A percentile compares a stretch with the other conserved stretches of the same genome.
Conservation (phyloP, 192 early-diverging fungal genomes). For the Rhizoclosmatium globosum region DNA sequence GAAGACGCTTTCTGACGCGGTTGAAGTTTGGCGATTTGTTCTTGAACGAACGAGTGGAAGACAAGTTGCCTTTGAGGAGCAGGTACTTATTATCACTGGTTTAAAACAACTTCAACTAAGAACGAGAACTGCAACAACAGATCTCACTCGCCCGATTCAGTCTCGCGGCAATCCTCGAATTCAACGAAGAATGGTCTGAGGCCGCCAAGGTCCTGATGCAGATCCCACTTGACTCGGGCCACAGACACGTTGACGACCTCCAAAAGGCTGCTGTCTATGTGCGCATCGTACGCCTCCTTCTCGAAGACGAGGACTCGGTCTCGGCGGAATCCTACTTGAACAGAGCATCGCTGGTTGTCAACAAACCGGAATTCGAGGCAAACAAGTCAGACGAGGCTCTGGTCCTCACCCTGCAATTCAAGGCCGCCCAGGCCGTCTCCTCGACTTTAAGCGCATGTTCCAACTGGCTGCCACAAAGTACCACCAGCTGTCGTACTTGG, state of each 20-base stretch:
- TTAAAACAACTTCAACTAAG: background rate
- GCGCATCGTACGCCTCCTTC: slow-evolving; percentile 82
- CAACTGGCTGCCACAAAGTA: slow-evolving; percentile 86
- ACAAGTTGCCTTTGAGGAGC: slow-evolving; percentile 82
- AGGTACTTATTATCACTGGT: slow-evolving; percentile 56
- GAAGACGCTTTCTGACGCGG: slow-evolving; percentile 32
- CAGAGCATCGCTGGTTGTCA: slow-evolving; percentile 54
- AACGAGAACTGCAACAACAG: slow-evolving; percentile 12
- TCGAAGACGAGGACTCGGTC: slow-evolving; percentile 84
- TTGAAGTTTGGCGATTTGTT: slow-evolving; percentile 69
- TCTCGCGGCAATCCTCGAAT: slow-evolving; percentile 76
- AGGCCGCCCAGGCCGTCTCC: slow-evolving; percentile 83
- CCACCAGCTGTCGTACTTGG: slow-evolving; percentile 81
- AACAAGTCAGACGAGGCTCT: background rate
- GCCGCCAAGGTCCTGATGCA: slow-evolving; percentile 88
- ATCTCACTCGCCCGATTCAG: slow-evolving; percentile 78
- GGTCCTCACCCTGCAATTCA: slow-evolving; percentile 66
- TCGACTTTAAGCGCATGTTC: slow-evolving; percentile 88
- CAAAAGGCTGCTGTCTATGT: slow-evolving; percentile 86
- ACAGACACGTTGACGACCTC: slow-evolving; percentile 66
- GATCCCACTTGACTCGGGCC: slow-evolving; percentile 91
- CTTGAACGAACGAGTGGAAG: slow-evolving; percentile 77
- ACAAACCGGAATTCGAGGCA: slow-evolving; percentile 33
- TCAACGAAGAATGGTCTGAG: slow-evolving; percentile 80
- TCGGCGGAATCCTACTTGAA: slow-evolving; percentile 84